phyloP scores from a whole-genome alignment of 179 eudicot genomes.

The Dionaea muscipula region DNA sequence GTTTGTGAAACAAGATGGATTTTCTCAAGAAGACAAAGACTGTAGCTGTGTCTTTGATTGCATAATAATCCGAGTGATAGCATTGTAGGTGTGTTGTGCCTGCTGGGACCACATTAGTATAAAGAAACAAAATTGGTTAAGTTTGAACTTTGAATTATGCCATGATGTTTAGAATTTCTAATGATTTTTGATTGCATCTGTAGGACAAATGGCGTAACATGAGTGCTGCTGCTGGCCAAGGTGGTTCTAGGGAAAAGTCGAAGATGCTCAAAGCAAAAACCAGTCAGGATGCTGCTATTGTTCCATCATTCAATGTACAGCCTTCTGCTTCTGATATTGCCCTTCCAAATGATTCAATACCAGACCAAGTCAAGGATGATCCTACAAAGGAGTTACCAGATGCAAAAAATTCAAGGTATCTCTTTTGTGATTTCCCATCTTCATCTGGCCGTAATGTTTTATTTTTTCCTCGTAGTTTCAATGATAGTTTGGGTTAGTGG shows the following conservation, averaged over 20 bases:
- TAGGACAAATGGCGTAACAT: slow-evolving; percentile 96
- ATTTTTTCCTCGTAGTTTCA: not conserved
- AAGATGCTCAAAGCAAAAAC: slow-evolving; percentile 40
- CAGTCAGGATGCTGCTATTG: slow-evolving; percentile 30
- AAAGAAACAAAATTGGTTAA: too few species aligned
- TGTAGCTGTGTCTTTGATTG: too few species aligned
- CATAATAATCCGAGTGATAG: too few species aligned
- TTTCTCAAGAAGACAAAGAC: too few species aligned
- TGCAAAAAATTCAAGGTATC: slow-evolving; percentile 50
- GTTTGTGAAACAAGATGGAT: too few species aligned
- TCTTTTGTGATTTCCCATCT: not conserved
- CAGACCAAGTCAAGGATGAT: slow-evolving; percentile 41
- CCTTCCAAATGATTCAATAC: slow-evolving; percentile 20
- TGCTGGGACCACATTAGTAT: too few species aligned
- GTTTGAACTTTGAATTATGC: too few species aligned
- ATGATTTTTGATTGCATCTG: not conserved
- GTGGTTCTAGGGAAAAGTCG: slow-evolving; percentile 49
- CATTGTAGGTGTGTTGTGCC: too few species aligned
- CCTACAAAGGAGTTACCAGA: slow-evolving; percentile 42
- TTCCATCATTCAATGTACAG: slow-evolving; percentile 22
- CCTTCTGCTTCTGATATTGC: slow-evolving; percentile 23
- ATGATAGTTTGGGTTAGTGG: not conserved
- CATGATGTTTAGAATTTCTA: too few species aligned
- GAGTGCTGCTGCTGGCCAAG: slow-evolving; percentile 60
- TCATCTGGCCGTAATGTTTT: not conserved